Conservation (phyloP, 495 filamentous ascomycete species). For the Stereocaulon alpinum region DNA sequence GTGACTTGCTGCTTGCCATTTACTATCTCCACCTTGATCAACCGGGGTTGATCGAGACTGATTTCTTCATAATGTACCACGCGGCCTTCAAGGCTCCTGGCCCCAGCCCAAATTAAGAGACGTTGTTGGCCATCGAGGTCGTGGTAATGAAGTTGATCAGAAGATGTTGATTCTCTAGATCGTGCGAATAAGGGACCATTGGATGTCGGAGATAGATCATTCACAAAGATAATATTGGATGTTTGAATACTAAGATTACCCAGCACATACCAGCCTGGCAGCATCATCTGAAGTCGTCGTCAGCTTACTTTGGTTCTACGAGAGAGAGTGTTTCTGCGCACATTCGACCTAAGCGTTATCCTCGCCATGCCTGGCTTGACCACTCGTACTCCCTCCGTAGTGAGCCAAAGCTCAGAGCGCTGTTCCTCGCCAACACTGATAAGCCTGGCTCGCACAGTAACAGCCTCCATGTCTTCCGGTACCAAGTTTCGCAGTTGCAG, state of each 20-base stretch:
- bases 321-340: slow-evolving; percentile 37
- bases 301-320: background rate
- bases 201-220: slow-evolving; percentile 9
- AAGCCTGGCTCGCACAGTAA: slow-evolving; percentile 57
- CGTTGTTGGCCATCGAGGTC: background rate
- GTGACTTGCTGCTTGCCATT: slow-evolving; percentile 70
- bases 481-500: slow-evolving; percentile 64
- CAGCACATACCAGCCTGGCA: slow-evolving; percentile 66
- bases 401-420: slow-evolving; percentile 55
- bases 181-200: background rate
- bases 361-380: slow-evolving; percentile 46
- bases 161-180: background rate
- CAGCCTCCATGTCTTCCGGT: slow-evolving; percentile 55
- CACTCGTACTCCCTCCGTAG: slow-evolving; percentile 32
- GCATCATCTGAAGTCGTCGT: slow-evolving; percentile 38
- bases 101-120: slow-evolving; percentile 17
- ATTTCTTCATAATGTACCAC: slow-evolving; percentile 42
- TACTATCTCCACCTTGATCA: slow-evolving; percentile 60
- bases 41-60: slow-evolving; percentile 65
- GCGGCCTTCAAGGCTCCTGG: slow-evolving; percentile 10
- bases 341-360: slow-evolving; percentile 26
- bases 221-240: slow-evolving; percentile 55
- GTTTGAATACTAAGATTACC: slow-evolving; percentile 59
- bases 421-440: slow-evolving; percentile 35
- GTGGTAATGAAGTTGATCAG: background rate